A percentile compares a stretch with the other conserved stretches of the same genome.
These are phyloP conservation scores for Speleostelium caveatum DNA, from an alignment of 78 protist genomes.

Conservation along the genomic window DNA sequence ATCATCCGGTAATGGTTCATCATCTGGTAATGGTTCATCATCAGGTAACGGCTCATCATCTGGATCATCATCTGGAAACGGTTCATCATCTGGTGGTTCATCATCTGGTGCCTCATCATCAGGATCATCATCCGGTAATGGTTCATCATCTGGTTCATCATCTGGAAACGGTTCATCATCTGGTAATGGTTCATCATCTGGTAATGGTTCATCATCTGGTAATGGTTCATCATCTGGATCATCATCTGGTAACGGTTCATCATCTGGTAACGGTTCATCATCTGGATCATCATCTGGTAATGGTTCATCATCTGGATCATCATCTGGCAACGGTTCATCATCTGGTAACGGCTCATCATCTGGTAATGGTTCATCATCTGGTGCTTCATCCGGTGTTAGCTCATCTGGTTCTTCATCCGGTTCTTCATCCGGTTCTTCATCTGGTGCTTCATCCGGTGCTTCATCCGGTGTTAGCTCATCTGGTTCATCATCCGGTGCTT, in stretches of 20 bases:
- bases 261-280: not conserved
- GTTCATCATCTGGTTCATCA: conserved; percentile 3
- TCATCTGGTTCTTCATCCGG: not conserved
- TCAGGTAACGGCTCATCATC: not conserved
- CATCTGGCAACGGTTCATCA: not conserved
- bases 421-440: not conserved
- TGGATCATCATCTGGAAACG: not conserved
- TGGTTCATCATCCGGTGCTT: not conserved
- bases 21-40: not conserved
- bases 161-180: not conserved
- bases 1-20: not conserved
- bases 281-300: not conserved
- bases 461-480: not conserved
- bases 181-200: not conserved
- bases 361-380: not conserved
- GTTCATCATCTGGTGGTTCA: not conserved
- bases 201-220: not conserved
- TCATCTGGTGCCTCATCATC: not conserved
- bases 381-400: not conserved
- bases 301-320: not conserved
- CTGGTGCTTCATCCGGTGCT: not conserved
- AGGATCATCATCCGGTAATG: not conserved
- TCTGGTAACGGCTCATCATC: not conserved
- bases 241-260: not conserved
- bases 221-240: not conserved